Conservation (phyloP, 1,139 yeast genomes). For the Kazachstania sp. region DNA sequence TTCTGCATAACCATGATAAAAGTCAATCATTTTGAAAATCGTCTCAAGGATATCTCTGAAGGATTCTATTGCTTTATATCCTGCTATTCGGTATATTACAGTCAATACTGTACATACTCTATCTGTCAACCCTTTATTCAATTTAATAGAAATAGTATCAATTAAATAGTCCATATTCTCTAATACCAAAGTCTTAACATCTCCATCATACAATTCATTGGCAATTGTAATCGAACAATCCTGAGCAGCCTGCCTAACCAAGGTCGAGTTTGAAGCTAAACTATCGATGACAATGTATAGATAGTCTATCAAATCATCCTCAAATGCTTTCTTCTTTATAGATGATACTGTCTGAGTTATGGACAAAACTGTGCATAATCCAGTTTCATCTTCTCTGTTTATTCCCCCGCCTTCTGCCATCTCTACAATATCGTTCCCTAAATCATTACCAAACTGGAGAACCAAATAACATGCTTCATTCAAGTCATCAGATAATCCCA, state of each 20-base stretch:
- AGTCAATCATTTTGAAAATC: constrained; percentile 68
- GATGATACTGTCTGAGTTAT: constrained; percentile 36
- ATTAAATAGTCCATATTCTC: constrained; percentile 74
- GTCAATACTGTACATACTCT: constrained; percentile 62
- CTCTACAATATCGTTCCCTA: constrained; percentile 21
- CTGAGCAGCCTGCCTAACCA: constrained; percentile 42
- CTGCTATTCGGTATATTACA: constrained; percentile 61
- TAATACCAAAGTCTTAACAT: constrained; percentile 46
- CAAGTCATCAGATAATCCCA: background rate
- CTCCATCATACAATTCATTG: constrained; percentile 45
- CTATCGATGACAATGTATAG: constrained; percentile 49
- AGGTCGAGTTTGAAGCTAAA: constrained; percentile 41
- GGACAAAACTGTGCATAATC: constrained; percentile 26
- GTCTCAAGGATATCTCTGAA: constrained; percentile 66
- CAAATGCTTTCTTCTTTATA: constrained; percentile 36
- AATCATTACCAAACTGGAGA: constrained; percentile 26
- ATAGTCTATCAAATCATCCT: constrained; percentile 43
- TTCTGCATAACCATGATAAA: constrained; percentile 70
- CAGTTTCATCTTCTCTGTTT: constrained; percentile 11
- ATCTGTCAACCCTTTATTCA: constrained; percentile 68
- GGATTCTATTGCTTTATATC: constrained; percentile 54
- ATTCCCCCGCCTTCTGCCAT: constrained; percentile 11
- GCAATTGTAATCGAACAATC: constrained; percentile 42
- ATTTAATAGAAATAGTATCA: constrained; percentile 60
- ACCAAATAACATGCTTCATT: constrained; percentile 17